phyloP scores from a whole-genome alignment of 768 basidiomycete genomes.

The Collybia mongolica region DNA sequence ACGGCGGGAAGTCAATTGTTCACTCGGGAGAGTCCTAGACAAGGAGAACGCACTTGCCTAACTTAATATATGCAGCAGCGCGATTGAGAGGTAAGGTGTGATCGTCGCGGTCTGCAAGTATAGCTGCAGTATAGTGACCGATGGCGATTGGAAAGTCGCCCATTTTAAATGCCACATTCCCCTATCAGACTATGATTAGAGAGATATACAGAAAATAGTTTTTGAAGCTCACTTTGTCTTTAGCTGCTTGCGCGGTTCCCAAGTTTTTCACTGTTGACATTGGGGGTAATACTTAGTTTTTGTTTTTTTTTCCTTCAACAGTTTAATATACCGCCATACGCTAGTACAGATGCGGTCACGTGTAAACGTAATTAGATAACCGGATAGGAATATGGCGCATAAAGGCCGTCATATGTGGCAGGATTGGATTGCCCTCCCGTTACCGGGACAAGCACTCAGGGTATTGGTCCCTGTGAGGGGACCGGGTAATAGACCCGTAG shows the following conservation, averaged over 20 bases:
- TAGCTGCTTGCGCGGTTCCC: constrained; percentile 9
- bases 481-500: too few species aligned
- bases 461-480: too few species aligned
- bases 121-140: constrained; percentile 84
- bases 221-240: constrained; percentile 10
- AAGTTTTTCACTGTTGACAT: too few species aligned
- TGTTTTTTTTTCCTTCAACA: too few species aligned
- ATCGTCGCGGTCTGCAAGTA: constrained; percentile 67
- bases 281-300: too few species aligned
- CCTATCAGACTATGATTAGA: constrained; percentile 42
- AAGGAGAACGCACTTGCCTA: constrained; percentile 79
- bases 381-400: too few species aligned
- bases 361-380: too few species aligned
- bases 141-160: constrained; percentile 78
- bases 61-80: constrained; percentile 89
- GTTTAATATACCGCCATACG: too few species aligned
- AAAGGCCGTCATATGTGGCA: too few species aligned
- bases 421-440: too few species aligned
- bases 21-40: constrained; percentile 2
- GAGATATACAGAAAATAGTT: background rate
- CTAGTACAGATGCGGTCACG: too few species aligned
- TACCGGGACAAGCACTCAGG: too few species aligned
- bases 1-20: constrained; percentile 11
- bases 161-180: constrained; percentile 83
- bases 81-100: constrained; percentile 85